Evolutionary conservation across 2,329 filamentous ascomycete species (phyloP).

Genomic region (Fusarium coicis): DNA sequence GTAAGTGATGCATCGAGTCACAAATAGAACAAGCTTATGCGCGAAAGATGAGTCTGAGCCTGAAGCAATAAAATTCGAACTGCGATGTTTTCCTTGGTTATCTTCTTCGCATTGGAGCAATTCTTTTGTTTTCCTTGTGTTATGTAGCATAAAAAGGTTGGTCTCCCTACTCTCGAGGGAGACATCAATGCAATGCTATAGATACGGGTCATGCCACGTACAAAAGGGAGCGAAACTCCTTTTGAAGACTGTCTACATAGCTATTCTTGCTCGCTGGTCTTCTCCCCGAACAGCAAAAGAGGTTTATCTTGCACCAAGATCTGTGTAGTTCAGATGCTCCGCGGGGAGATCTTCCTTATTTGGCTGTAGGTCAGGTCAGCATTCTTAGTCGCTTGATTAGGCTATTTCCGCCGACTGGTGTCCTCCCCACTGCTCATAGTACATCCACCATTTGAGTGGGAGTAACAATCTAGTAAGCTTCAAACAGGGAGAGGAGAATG

Average conservation of each 20-base stretch:
- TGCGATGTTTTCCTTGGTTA: neutral
- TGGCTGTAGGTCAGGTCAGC: neutral
- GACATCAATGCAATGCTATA: neutral
- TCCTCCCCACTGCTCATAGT: neutral
- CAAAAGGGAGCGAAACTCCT: neutral
- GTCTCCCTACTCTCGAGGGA: neutral
- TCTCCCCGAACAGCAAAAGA: neutral
- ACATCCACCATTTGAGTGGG: neutral
- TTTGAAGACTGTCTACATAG: neutral
- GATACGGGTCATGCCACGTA: neutral
- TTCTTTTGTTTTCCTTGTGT: neutral
- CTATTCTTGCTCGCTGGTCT: neutral
- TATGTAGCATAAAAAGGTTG: neutral
- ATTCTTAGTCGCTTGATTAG: neutral
- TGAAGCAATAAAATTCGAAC: neutral
- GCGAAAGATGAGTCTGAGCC: neutral
- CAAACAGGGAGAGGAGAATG: neutral
- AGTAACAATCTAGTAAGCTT: neutral
- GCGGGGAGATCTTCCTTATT: neutral
- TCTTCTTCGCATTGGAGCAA: fast-evolving
- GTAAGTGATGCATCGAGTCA: neutral
- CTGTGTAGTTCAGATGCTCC: neutral
- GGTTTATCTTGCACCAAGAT: neutral
- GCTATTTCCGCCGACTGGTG: slow-evolving; percentile 1
- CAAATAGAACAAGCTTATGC: neutral